Base-by-base conservation (phyloP, 2,329 filamentous ascomycete genomes). In the Botrytis galanthina region DNA sequence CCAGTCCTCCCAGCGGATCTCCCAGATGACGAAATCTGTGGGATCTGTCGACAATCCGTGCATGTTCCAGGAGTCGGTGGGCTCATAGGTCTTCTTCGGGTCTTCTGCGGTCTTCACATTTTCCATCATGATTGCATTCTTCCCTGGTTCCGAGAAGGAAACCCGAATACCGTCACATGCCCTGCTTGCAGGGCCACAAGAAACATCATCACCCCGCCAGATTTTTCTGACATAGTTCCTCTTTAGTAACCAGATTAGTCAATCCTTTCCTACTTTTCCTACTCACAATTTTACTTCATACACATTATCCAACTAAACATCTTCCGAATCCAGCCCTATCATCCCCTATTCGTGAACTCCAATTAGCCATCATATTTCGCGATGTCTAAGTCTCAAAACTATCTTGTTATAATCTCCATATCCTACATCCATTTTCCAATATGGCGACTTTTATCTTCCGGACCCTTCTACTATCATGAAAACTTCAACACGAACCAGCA, bases 311-410 rank as follows among this genome's bases (percentile, higher is more conserved):
- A 54, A 54, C 0, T 14, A 26, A 54, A 54, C 12, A 54, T 54
- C 5, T n/a, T 7, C 6, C 12, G 5, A n/a, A n/a, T 54, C 5
- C 48, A n/a, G n/a, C 12, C 0, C 0, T n/a, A 7, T 16, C 20
- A 5, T 54, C 0, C 10, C 26, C 26, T 54, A n/a, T 12, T 2
- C 1, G 22, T 14, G 48, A 54, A n/a, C 26, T 16, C 1, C 26
- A 54, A 54, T 16, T n/a, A 54, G 3, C 12, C 12, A n/a, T 5
- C 5, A 54, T n/a, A n/a, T 54, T n/a, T 54, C 12, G 0, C 16
- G 48, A 54, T 2, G 26, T n/a, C 12, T 16, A 3, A 54, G 16
- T 54, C 12, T 8, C 26, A n/a, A n/a, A n/a, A 54, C 26, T 16
- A n/a, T 54, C 4, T n/a, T n/a, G 26, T 12, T n/a, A 14, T 3